Percentiles rank a stretch among this genome's conserved stretches.
Conservation (phyloP, 108 stramenopile species). For the Cyclotella kingstonii region DNA sequence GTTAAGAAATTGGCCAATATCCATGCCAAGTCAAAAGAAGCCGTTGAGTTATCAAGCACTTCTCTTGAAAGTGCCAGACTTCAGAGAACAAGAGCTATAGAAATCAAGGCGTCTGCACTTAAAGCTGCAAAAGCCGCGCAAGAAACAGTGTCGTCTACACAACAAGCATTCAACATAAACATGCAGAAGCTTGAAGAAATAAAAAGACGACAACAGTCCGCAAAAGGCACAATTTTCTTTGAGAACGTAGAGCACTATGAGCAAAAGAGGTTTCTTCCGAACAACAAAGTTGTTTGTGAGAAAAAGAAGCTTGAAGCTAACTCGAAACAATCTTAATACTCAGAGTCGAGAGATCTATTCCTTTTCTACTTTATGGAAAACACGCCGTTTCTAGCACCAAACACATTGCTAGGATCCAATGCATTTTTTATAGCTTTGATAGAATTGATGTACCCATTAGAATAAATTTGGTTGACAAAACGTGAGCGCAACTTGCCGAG, state of each 20-base stretch:
- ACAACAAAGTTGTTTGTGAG: conserved; percentile 6
- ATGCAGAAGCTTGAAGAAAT: not conserved
- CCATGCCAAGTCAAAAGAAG: not conserved
- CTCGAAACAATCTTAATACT: not conserved
- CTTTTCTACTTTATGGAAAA: conserved; percentile 24
- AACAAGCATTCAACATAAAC: not conserved
- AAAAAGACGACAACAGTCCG: not conserved
- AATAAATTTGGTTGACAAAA: conserved; percentile 54
- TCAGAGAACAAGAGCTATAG: conserved; percentile 1
- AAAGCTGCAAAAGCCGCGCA: conserved; percentile 2
- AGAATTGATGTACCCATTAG: conserved; percentile 39
- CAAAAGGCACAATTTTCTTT: conserved; percentile 14
- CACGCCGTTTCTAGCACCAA: conserved; percentile 78
- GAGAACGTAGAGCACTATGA: conserved; percentile 2
- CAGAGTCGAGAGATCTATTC: not conserved
- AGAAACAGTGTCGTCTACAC: conserved; percentile 4
- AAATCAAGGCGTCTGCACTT: not conserved
- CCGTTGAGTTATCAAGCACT: not conserved
- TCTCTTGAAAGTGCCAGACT: conserved; percentile 1
- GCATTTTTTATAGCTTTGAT: conserved; percentile 53
- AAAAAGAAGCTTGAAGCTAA: conserved; percentile 3
- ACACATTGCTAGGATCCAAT: conserved; percentile 73
- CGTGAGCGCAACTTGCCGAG: conserved; percentile 83
- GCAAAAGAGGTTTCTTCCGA: conserved; percentile 13
- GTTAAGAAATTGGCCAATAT: conserved; percentile 3